A percentile compares a stretch with the other conserved stretches of the same genome.
phyloP scores from a whole-genome alignment of 1,284 basidiomycete species.

The Mrakiaceae sp. region DNA sequence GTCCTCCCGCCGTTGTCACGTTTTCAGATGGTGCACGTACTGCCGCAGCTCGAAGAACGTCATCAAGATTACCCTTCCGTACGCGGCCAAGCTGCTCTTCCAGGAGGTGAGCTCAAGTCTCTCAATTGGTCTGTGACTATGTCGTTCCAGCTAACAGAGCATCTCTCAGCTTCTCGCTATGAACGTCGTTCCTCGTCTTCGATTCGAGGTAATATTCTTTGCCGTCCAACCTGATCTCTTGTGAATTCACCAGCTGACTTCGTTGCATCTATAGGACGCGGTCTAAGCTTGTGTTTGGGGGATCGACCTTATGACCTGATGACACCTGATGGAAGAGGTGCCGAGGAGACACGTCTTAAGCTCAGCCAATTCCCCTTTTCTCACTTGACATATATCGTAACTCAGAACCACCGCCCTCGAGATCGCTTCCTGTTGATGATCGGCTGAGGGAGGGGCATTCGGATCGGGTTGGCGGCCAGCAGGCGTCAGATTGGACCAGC shows the following conservation, averaged over 20 bases:
- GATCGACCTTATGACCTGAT: too few relatives aligned
- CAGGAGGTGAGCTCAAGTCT: conserved; percentile 62
- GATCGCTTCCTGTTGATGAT: too few relatives aligned
- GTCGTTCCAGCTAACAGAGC: background rate
- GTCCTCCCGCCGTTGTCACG: background rate
- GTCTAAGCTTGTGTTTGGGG: background rate
- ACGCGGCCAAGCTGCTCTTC: conserved; percentile 92
- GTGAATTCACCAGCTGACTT: background rate
- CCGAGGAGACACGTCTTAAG: too few relatives aligned
- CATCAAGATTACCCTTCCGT: conserved; percentile 93
- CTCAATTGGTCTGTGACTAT: background rate
- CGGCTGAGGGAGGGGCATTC: too few relatives aligned
- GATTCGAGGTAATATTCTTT: conserved; percentile 25
- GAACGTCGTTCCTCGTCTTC: conserved; percentile 38
- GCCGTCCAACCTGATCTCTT: background rate
- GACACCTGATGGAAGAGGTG: too few relatives aligned
- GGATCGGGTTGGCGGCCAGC: too few relatives aligned
- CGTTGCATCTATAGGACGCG: background rate
- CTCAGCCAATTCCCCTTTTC: too few relatives aligned
- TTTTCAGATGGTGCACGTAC: conserved; percentile 64
- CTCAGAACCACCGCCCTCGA: too few relatives aligned
- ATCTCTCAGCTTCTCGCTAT: conserved; percentile 29
- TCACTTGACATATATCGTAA: too few relatives aligned
- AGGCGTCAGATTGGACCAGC: too few relatives aligned
- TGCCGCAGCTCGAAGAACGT: conserved; percentile 96